Base-by-base conservation (phyloP, 2,329 filamentous ascomycete genomes). In the Sarocladium kiliense region DNA sequence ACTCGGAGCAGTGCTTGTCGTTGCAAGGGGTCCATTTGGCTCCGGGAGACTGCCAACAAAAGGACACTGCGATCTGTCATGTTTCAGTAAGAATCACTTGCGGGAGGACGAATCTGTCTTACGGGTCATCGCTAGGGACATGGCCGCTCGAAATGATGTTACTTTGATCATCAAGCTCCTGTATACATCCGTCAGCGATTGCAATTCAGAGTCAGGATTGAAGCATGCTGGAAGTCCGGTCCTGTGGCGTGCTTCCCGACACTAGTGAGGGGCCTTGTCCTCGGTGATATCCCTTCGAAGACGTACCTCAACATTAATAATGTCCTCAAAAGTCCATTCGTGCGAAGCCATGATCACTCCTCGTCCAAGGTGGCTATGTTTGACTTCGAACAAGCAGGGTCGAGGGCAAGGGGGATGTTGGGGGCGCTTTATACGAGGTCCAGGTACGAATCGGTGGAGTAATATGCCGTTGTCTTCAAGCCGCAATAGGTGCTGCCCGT, bases 321-420 rank as follows among this genome's bases (percentile, higher is more conserved):
- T 12, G 34, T 53, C 50, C n/a, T 53, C 50, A 7, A 53, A 16
- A n/a, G 11, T 9, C 50, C 32, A 53, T 19, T 53, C 50, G 21
- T 53, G 50, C 3, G 41, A 27, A 25, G 54, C 41, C 54, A 55
- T 55, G 32, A 47, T 39, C 3, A 55, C 19, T 6, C 19, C 18
- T 37, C 49, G 19, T 47, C 51, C 51, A 3, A 4, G 18, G 19
- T 56, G 21, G 10, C 27, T 26, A 47, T 41, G 49, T 25, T 12
- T 21, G n/a, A 45, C 26, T 18, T 34, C 26, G 50, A 56, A 37
- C 18, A 34, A 11, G 37, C 26, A 54, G 7, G 25, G 39, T 23
- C 37, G 44, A 25, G 32, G 37, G 23, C 19, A 36, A 37, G 26
- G 30, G 27, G 41, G 19, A 9, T 23, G n/a, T 25, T n/a, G 26